These are phyloP conservation scores for Penstemon newberryi DNA, from an alignment of 257 asterid species.

Conservation along the genomic window DNA sequence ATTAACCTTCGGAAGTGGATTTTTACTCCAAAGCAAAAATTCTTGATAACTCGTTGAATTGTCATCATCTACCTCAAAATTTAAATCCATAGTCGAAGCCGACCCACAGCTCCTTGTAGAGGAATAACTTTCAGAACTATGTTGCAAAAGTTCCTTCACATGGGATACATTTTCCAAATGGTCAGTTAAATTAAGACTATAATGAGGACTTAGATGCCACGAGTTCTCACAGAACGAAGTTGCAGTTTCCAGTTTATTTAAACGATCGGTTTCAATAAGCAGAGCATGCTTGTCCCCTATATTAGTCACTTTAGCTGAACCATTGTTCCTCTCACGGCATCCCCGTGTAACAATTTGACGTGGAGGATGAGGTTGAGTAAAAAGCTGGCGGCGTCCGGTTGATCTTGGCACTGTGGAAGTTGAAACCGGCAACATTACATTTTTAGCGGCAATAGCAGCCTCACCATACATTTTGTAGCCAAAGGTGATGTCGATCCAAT, in stretches of 20 bases:
- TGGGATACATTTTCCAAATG: conserved; percentile 34
- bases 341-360: conserved; percentile 43
- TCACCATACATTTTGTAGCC: conserved; percentile 94
- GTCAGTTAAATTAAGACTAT: conserved; percentile 42
- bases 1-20: conserved; percentile 39
- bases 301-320: conserved; percentile 29
- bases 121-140: conserved; percentile 35
- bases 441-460: conserved; percentile 88
- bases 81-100: conserved; percentile 46
- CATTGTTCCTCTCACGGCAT: conserved; percentile 29
- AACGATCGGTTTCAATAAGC: conserved; percentile 36
- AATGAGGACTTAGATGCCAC: conserved; percentile 63
- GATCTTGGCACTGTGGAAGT: conserved; percentile 58
- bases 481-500: conserved; percentile 95
- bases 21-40: conserved; percentile 70
- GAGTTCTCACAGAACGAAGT: conserved; percentile 75
- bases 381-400: conserved; percentile 88
- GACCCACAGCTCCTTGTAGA: conserved; percentile 28
- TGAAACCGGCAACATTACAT: conserved; percentile 84
- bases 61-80: conserved; percentile 67
- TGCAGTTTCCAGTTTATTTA: conserved; percentile 69
- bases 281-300: conserved; percentile 28
- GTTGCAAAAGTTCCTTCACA: conserved; percentile 36
- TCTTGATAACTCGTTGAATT: conserved; percentile 73
- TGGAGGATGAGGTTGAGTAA: conserved; percentile 83